phyloP scores from a whole-genome alignment of 805 yeast genomes.

The Kodamaea fukazawae region DNA sequence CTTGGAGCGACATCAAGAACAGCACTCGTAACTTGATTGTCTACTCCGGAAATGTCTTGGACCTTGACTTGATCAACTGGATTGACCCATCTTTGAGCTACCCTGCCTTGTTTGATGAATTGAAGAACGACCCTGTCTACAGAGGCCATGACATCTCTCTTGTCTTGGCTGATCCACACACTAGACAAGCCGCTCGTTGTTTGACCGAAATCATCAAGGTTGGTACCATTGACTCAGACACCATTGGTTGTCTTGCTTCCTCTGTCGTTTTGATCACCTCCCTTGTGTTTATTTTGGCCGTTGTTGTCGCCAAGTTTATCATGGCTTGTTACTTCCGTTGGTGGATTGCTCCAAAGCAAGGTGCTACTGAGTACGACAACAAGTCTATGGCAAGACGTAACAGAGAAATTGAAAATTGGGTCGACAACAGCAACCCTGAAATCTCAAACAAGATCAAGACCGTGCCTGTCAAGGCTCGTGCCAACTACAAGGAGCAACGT shows the following conservation, averaged over 20 bases:
- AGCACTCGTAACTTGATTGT: conserved; percentile 76
- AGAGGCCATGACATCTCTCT: conserved; percentile 81
- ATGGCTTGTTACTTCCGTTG: conserved; percentile 90
- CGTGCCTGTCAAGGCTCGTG: conserved; percentile 52
- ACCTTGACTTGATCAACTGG: conserved; percentile 75
- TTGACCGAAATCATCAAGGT: conserved; percentile 82
- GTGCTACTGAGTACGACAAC: conserved; percentile 62
- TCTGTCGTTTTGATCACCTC: conserved; percentile 77
- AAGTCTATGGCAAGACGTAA: conserved; percentile 62
- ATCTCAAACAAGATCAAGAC: conserved; percentile 48
- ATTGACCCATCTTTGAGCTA: conserved; percentile 68
- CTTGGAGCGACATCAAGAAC: conserved; percentile 83
- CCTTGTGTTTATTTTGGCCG: conserved; percentile 76
- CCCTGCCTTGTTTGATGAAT: conserved; percentile 66
- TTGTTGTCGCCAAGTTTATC: conserved; percentile 73
- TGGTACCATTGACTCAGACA: conserved; percentile 83
- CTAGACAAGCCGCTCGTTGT: conserved; percentile 75
- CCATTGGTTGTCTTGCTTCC: conserved; percentile 94
- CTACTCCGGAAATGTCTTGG: conserved; percentile 85
- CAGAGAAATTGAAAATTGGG: conserved; percentile 80
- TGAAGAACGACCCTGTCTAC: conserved; percentile 52
- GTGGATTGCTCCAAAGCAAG: conserved; percentile 69
- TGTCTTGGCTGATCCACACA: conserved; percentile 61
- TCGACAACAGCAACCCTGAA: conserved; percentile 49
- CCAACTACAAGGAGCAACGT: conserved; percentile 39